Evolutionary conservation across 2,329 filamentous ascomycete genomes (phyloP).

Genomic region (Zymoseptoria passerinii): DNA sequence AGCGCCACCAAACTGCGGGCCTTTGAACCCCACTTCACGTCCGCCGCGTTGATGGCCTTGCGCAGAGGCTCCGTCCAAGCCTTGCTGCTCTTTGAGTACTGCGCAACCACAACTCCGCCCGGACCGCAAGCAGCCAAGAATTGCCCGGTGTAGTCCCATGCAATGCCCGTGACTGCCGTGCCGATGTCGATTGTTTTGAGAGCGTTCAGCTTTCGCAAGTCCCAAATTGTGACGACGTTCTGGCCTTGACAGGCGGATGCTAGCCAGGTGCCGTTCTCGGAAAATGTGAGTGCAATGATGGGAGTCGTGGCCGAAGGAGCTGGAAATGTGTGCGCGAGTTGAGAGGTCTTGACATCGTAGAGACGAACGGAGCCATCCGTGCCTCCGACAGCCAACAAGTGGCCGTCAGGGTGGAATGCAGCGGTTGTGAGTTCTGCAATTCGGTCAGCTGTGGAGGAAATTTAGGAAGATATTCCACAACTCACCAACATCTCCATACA

Average conservation of each 20-base stretch:
- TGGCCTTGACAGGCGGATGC: conserved; percentile 73
- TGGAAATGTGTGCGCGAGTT: conserved; percentile 64
- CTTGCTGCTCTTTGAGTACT: conserved; percentile 82
- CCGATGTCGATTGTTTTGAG: conserved; percentile 83
- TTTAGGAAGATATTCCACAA: conserved; percentile 13
- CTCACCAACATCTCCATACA: conserved; percentile 73
- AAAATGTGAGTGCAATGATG: conserved; percentile 72
- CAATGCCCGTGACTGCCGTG: conserved; percentile 63
- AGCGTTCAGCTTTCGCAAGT: conserved; percentile 75
- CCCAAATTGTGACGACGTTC: conserved; percentile 75
- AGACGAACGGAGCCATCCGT: conserved; percentile 73
- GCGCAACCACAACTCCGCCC: conserved; percentile 75
- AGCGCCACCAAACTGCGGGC: conserved; percentile 69
- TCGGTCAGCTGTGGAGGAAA: conserved; percentile 22
- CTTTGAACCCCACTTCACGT: conserved; percentile 67
- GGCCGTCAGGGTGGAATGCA: conserved; percentile 93
- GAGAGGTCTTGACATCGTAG: conserved; percentile 75
- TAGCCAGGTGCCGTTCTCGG: conserved; percentile 95
- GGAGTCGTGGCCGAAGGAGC: conserved; percentile 47
- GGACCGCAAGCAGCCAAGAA: conserved; percentile 77
- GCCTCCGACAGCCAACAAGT: conserved; percentile 81
- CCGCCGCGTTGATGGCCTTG: conserved; percentile 63
- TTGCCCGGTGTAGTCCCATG: conserved; percentile 93
- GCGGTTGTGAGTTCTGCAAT: conserved; percentile 60
- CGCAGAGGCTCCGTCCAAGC: conserved; percentile 79